phyloP scores from a whole-genome alignment of 768 basidiomycete species.

The Phylloporus sp. region DNA sequence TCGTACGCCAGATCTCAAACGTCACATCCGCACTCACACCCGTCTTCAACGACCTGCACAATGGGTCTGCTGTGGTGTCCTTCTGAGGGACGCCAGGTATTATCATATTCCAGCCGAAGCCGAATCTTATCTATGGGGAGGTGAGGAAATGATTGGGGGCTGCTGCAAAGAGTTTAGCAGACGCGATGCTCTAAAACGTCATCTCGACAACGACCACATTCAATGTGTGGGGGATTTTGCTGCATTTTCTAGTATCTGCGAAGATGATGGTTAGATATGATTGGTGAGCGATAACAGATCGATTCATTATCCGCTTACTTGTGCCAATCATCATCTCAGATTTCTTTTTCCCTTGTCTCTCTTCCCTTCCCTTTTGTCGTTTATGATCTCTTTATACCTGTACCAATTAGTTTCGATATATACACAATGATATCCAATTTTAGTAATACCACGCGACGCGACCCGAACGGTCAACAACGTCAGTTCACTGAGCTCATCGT shows the following conservation, averaged over 20 bases:
- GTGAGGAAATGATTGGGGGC: constrained; percentile 34
- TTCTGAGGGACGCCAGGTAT: constrained; percentile 21
- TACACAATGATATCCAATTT: no score
- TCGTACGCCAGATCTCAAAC: constrained; percentile 55
- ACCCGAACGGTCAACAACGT: constrained; percentile 1
- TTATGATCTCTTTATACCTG: background rate
- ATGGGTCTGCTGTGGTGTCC: constrained; percentile 38
- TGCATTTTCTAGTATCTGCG: constrained; percentile 24
- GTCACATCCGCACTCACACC: constrained; percentile 54
- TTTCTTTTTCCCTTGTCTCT: background rate
- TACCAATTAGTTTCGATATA: no score
- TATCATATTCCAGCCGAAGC: constrained; percentile 22
- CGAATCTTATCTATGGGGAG: constrained; percentile 26
- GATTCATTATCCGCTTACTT: background rate
- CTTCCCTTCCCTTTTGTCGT: background rate
- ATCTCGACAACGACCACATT: constrained; percentile 36
- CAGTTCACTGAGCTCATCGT: background rate
- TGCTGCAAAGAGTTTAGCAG: constrained; percentile 37
- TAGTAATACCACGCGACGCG: constrained; percentile 10
- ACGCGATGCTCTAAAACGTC: constrained; percentile 39
- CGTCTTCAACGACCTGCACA: constrained; percentile 33
- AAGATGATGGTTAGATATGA: constrained; percentile 20
- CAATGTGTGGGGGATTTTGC: constrained; percentile 31
- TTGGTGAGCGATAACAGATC: constrained; percentile 2
- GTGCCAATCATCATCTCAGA: constrained; percentile 6